phyloP scores from a whole-genome alignment of 202 grass and related monocot genomes.

The Musa balbisiana region DNA sequence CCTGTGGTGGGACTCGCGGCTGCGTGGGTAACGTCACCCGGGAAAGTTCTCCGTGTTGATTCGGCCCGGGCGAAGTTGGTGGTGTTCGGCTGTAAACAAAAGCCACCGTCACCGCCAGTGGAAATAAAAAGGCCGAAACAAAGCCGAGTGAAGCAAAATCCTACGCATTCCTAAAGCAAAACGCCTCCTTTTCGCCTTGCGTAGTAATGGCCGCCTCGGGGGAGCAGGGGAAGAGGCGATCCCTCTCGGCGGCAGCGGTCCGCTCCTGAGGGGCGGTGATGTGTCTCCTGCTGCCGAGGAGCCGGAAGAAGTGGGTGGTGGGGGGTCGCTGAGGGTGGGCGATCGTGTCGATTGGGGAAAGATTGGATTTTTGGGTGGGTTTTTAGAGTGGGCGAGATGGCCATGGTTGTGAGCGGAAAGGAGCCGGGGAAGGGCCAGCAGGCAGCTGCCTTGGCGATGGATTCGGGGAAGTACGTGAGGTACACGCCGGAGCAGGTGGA shows the following conservation, averaged over 20 bases:
- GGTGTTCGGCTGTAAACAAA: not conserved
- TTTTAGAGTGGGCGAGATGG: slow-evolving; percentile 29
- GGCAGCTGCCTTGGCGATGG: slow-evolving; percentile 29
- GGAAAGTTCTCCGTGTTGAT: not conserved
- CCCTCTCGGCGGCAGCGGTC: too few relatives aligned
- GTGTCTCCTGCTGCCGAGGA: not conserved
- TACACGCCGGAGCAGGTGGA: slow-evolving; percentile 99
- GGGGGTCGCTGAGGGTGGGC: not conserved
- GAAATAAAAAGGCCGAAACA: not conserved
- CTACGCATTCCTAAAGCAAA: not conserved
- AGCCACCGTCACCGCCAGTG: not conserved
- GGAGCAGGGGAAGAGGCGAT: too few relatives aligned
- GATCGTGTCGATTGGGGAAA: not conserved
- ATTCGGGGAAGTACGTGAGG: slow-evolving; percentile 85
- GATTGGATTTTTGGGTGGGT: not conserved
- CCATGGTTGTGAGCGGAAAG: slow-evolving; percentile 32
- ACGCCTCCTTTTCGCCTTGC: not conserved
- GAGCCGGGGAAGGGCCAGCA: slow-evolving; percentile 19
- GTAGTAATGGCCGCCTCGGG: not conserved
- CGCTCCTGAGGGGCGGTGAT: not conserved
- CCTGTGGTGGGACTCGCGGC: not conserved
- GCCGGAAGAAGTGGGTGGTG: not conserved
- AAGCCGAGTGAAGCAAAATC: not conserved
- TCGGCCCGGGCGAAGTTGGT: not conserved
- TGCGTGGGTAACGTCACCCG: not conserved